Evolutionary conservation across 1,284 basidiomycete species (phyloP), one percentile per base, ranked within the genome.

Genomic region (Pascua guehoae): DNA sequence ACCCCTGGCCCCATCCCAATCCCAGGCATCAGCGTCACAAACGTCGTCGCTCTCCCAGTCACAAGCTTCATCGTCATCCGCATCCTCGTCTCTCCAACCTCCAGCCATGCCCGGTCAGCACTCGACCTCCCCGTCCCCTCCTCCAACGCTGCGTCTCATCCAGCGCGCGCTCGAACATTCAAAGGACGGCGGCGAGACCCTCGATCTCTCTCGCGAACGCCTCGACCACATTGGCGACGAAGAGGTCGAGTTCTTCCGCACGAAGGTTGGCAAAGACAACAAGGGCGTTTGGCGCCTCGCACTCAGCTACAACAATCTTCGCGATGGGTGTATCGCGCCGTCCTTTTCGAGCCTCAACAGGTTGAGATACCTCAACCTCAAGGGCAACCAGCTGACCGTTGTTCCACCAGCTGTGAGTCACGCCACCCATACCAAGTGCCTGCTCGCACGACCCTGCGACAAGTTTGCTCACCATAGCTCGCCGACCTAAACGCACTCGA

Each of bases 281-380:
- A 79, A 79, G 48, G 75, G 77, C 47, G 81, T 94, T 41, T 83
- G 88, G 75, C 84, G 92, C 66, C 85, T 98, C 56, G 88, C 96
- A 2, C 80, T 98, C 24, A 87, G 88, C 17, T 85, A 90, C 74
- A 98, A 98, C 73, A 83, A 85, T 47, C 81, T 98, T 42, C 81
- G 86, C 17, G 72, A 76, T 48, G 53, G 57, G 40, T 86, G 85
- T 0, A 83, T 98, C 50, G 91, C 92, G 15, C 82, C 83, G 63
- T 85, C 87, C 37, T 95, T 98, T 71, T 83, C 84, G 14, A 80
- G 86, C 41, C 79, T 98, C 48, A 83, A 83, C 57, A 85, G 85
- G 61, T 81, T 98, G 50, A 81, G 94, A 62, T 98, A 98, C 75
- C 83, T 98, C 56, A 98, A 97, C 74, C 83, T 98, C 58, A 89